A percentile compares a stretch with the other conserved stretches of the same genome.
phyloP scores from a whole-genome alignment of 768 basidiomycete species.

The Tulasnella sp. region DNA sequence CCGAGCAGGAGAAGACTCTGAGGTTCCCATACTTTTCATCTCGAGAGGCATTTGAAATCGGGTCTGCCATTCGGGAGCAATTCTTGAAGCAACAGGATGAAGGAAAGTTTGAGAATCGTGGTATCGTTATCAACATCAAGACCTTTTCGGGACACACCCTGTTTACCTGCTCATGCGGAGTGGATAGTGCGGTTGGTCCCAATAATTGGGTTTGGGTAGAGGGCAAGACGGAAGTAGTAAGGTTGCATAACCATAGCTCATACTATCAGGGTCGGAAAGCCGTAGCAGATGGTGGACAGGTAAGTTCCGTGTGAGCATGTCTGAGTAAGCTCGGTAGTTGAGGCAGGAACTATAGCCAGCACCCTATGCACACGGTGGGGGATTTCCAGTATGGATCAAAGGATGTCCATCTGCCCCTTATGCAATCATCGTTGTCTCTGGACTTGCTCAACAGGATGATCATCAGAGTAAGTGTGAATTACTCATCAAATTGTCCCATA shows the following conservation, averaged over 20 bases:
- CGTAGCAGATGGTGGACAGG: slow-evolving; percentile 3
- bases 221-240: slow-evolving; percentile 19
- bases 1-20: slow-evolving; percentile 16
- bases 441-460: slow-evolving; percentile 16
- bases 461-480: slow-evolving; percentile 14
- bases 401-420: slow-evolving; percentile 10
- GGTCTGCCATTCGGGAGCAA: slow-evolving; percentile 8
- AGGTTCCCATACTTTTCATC: slow-evolving; percentile 14
- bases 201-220: slow-evolving; percentile 17
- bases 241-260: slow-evolving; percentile 15
- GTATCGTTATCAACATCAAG: slow-evolving; percentile 17
- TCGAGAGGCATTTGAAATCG: slow-evolving; percentile 17
- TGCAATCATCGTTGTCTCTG: slow-evolving; percentile 15
- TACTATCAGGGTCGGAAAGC: slow-evolving; percentile 15
- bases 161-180: slow-evolving; percentile 13
- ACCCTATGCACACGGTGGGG: slow-evolving; percentile 12
- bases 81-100: slow-evolving; percentile 13
- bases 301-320: neutral
- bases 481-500: neutral
- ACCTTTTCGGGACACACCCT: slow-evolving; percentile 18
- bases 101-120: slow-evolving; percentile 6
- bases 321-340: too few species aligned
- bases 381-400: slow-evolving; percentile 17
- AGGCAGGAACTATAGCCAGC: slow-evolving; percentile 5
- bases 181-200: slow-evolving; percentile 15